These are phyloP conservation scores for Porpolomopsis calyptriformis DNA, from an alignment of 768 basidiomycete species.

Conservation along the genomic window DNA sequence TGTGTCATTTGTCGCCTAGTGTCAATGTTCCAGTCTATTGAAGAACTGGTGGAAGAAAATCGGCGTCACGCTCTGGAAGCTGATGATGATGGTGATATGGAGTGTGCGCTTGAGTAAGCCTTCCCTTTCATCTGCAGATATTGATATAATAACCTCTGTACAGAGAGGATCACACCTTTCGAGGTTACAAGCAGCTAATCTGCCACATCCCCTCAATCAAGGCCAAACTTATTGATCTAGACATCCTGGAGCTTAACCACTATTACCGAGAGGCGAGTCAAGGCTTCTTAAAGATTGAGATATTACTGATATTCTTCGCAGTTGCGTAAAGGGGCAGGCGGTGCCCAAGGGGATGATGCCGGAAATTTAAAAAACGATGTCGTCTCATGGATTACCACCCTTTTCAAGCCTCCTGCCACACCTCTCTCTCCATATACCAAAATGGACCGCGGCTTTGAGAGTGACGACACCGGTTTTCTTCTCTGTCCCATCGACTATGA, in stretches of 20 bases:
- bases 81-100: background rate
- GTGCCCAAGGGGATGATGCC: background rate
- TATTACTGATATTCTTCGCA: background rate
- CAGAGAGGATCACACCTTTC: background rate
- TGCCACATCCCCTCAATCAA: background rate
- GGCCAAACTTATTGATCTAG: background rate
- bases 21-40: background rate
- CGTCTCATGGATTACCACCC: conserved; percentile 11
- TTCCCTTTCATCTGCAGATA: background rate
- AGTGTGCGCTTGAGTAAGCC: background rate
- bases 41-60: background rate
- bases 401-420: conserved; percentile 3
- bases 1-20: background rate
- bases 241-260: background rate
- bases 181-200: background rate
- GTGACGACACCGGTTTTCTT: conserved; percentile 1
- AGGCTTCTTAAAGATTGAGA: background rate
- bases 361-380: background rate
- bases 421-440: conserved; percentile 10
- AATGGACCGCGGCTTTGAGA: conserved; percentile 9
- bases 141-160: background rate
- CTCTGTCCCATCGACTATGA: background rate
- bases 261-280: background rate
- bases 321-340: background rate
- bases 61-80: background rate